A percentile compares a stretch with the other conserved stretches of the same genome.
Conservation (phyloP, 2,329 filamentous ascomycete genomes). For the Colletotrichum sp. region DNA sequence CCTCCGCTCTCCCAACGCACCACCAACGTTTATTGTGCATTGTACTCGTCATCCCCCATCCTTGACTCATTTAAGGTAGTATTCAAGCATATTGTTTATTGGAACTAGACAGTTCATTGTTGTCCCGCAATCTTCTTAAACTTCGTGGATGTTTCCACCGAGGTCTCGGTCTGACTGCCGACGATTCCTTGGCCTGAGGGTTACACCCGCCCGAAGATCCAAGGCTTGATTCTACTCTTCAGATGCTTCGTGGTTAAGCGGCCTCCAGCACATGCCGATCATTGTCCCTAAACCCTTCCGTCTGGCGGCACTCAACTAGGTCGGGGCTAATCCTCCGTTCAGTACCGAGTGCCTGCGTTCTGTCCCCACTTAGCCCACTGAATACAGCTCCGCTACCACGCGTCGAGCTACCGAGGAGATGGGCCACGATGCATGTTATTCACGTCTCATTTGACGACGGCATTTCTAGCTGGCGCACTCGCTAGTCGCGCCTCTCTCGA, state of each 20-base stretch:
- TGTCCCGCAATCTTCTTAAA: neutral
- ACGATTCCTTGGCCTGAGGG: neutral
- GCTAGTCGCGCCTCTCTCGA: neutral
- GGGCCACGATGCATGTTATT: neutral
- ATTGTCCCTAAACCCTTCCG: neutral
- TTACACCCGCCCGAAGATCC: neutral
- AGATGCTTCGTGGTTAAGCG: neutral
- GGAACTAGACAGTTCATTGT: neutral
- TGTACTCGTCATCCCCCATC: neutral
- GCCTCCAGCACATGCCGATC: neutral
- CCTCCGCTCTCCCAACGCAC: neutral
- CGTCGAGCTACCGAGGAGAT: neutral
- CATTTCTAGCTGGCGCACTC: neutral
- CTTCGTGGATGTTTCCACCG: neutral
- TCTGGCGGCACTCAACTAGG: neutral
- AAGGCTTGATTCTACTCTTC: neutral
- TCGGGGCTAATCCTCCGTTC: neutral
- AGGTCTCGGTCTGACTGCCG: neutral
- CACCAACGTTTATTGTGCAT: neutral
- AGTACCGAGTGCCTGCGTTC: neutral
- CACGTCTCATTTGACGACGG: conserved; percentile 21
- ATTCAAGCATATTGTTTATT: neutral
- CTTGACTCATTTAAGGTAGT: neutral
- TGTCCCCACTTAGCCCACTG: neutral
- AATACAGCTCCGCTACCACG: neutral